Base-by-base conservation (phyloP, 805 yeast species). In the Yarrowia keelungensis region DNA sequence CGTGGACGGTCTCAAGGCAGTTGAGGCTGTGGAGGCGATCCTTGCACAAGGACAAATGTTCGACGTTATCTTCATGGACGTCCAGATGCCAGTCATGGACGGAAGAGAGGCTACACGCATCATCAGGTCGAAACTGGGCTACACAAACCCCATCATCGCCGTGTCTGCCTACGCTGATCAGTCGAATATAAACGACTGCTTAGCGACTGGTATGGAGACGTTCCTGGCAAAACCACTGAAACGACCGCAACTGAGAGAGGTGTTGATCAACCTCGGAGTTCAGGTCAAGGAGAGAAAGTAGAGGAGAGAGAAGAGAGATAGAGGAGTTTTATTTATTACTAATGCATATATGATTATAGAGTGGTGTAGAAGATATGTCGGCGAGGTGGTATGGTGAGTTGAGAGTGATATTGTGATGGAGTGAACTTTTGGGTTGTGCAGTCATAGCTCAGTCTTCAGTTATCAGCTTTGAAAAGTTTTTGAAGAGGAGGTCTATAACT, bases 141-240 rank as follows among this genome's bases (percentile, higher is more conserved):
- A 85, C 75, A 76, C 77, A 0, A 84, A 85, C 10, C 97, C 98
- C 0, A 92, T 95, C 70, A 93, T 94, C 54, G 98, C 98, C 0
- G 83, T 95, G 67, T 93, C 98, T 0, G 98, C 98, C 0, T 93
- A 89, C 81, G 97, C 98, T 0, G 97, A 94, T 77, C 93, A 91
- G 71, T 87, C 92, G 61, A 95, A 94, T 74, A 92, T 90, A 49
- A 87, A 87, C 72, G 97, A 87, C 70, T 94, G 98, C 78, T 75
- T 90, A 70, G 89, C 86, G 32, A 87, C 89, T 22, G 98, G 98
- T 3, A 95, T 94, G 98, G 83, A 88, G 71, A 95, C 94, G 12
- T 93, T 95, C 77, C 81, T 94, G 71, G 85, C 97, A 1, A 94
- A 94, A 74, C 99, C 99, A 0, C 87, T 91, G 22, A 85, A 90